Conservation (phyloP, 2,329 filamentous ascomycete genomes). For the Diaporthe sp. region DNA sequence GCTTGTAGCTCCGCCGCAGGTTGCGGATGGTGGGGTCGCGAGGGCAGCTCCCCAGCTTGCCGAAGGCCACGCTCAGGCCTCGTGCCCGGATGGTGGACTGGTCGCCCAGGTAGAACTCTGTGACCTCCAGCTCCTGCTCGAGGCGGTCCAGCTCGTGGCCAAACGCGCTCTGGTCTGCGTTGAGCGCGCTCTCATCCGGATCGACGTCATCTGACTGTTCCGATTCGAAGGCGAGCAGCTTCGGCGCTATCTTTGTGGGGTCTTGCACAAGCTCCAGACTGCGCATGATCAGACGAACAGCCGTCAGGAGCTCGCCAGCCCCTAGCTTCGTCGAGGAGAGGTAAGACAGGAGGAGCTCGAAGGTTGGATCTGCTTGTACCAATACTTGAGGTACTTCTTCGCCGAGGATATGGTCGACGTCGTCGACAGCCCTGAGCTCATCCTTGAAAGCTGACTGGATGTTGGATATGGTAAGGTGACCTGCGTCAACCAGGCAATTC, state of each 20-base stretch:
- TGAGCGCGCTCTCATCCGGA: slow-evolving; percentile 38
- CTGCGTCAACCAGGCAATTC: slow-evolving; percentile 69
- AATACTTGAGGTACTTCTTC: slow-evolving; percentile 72
- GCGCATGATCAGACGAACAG: slow-evolving; percentile 74
- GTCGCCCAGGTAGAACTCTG: slow-evolving; percentile 73
- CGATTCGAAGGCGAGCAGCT: slow-evolving; percentile 35
- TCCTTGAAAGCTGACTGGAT: slow-evolving; percentile 67
- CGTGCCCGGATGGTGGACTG: slow-evolving; percentile 71
- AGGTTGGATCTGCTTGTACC: slow-evolving; percentile 73
- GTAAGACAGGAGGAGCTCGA: slow-evolving; percentile 74
- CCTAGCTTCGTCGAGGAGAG: slow-evolving; percentile 74
- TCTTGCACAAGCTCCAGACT: slow-evolving; percentile 72
- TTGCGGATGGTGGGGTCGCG: slow-evolving; percentile 68
- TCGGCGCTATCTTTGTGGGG: slow-evolving; percentile 44
- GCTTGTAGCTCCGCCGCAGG: slow-evolving; percentile 71
- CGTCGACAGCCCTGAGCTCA: slow-evolving; percentile 54
- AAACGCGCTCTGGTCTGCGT: slow-evolving; percentile 49
- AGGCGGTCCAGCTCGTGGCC: slow-evolving; percentile 69
- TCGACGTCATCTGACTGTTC: slow-evolving; percentile 41
- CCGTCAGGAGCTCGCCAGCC: slow-evolving; percentile 72
- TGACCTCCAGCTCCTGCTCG: slow-evolving; percentile 74
- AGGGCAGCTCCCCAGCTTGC: slow-evolving; percentile 76
- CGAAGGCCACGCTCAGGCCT: slow-evolving; percentile 74
- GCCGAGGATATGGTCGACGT: slow-evolving; percentile 59
- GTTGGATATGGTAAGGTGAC: slow-evolving; percentile 70